Percentiles rank a stretch among this genome's conserved stretches.
Evolutionary conservation across 2,329 filamentous ascomycete species (phyloP).

Genomic region (Pezicula neosporulosa): DNA sequence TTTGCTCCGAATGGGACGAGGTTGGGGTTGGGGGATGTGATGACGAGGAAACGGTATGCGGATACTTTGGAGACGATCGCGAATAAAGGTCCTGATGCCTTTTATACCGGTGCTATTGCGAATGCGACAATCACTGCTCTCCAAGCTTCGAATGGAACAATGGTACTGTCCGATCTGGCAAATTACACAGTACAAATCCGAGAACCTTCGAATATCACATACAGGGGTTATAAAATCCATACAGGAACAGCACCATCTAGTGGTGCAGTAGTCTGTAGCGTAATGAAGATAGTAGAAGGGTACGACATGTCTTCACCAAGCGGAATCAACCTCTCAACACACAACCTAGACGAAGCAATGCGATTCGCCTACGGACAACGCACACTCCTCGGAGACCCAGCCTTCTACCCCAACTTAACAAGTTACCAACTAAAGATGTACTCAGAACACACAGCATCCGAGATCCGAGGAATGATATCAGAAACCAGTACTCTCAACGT

Average conservation of each 20-base stretch:
- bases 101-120: slow-evolving; percentile 72
- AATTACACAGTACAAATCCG: slow-evolving; percentile 69
- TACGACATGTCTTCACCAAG: slow-evolving; percentile 62
- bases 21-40: slow-evolving; percentile 68
- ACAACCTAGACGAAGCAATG: slow-evolving; percentile 64
- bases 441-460: slow-evolving; percentile 44
- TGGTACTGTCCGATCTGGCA: slow-evolving; percentile 75
- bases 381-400: slow-evolving; percentile 59
- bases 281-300: slow-evolving; percentile 72
- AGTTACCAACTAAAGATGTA: slow-evolving; percentile 55
- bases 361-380: slow-evolving; percentile 64
- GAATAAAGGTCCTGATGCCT: slow-evolving; percentile 65
- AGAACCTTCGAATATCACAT: slow-evolving; percentile 59
- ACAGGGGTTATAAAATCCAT: slow-evolving; percentile 68
- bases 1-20: slow-evolving; percentile 82
- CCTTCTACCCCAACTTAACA: slow-evolving; percentile 53
- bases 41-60: slow-evolving; percentile 79
- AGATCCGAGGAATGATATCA: slow-evolving; percentile 55
- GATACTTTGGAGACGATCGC: slow-evolving; percentile 77
- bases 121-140: slow-evolving; percentile 69
- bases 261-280: slow-evolving; percentile 70
- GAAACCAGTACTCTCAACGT: slow-evolving; percentile 54
- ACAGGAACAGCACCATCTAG: slow-evolving; percentile 72
- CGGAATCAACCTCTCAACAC: slow-evolving; percentile 57
- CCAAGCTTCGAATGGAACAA: slow-evolving; percentile 70